These are phyloP conservation scores for Calocybe gangraenosa DNA, from an alignment of 768 basidiomycete genomes.

Conservation along the genomic window DNA sequence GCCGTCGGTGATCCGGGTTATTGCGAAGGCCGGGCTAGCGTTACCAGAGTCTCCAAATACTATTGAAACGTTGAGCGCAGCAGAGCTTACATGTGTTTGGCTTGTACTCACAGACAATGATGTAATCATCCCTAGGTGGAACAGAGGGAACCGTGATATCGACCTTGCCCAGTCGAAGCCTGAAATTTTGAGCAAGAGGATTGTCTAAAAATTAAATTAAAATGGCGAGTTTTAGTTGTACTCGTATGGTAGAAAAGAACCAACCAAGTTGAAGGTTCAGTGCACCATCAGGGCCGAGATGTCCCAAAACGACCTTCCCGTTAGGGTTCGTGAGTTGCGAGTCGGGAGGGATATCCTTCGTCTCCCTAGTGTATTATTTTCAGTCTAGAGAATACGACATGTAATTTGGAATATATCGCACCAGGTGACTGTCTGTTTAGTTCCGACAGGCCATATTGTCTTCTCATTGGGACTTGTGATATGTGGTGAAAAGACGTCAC, in stretches of 20 bases:
- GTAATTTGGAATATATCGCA: conserved; percentile 21
- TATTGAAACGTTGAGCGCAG: conserved; percentile 20
- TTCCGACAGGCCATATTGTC: conserved; percentile 49
- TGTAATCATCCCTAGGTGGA: conserved; percentile 41
- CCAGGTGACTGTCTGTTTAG: conserved; percentile 50
- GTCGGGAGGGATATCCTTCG: conserved; percentile 38
- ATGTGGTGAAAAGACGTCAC: conserved; percentile 46
- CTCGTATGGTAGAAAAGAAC: conserved; percentile 13
- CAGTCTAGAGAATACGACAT: too few species aligned
- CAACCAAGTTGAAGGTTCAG: conserved; percentile 53
- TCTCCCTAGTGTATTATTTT: conserved; percentile 46
- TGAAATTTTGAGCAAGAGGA: conserved; percentile 56
- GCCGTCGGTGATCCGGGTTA: conserved; percentile 41
- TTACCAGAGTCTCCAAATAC: conserved; percentile 72
- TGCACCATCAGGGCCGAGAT: conserved; percentile 33
- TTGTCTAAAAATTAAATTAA: conserved; percentile 34
- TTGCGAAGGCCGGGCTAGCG: conserved; percentile 53
- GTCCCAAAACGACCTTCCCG: conserved; percentile 52
- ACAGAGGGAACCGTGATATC: conserved; percentile 51
- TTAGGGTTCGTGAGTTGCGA: conserved; percentile 42
- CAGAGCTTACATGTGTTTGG: not conserved
- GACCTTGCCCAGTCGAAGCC: conserved; percentile 45
- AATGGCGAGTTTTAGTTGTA: not conserved
- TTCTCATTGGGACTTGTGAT: conserved; percentile 43
- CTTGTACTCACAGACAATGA: conserved; percentile 54